These are phyloP conservation scores for Lepidium sativum DNA, from an alignment of 345 rosid species.

Conservation along the genomic window DNA sequence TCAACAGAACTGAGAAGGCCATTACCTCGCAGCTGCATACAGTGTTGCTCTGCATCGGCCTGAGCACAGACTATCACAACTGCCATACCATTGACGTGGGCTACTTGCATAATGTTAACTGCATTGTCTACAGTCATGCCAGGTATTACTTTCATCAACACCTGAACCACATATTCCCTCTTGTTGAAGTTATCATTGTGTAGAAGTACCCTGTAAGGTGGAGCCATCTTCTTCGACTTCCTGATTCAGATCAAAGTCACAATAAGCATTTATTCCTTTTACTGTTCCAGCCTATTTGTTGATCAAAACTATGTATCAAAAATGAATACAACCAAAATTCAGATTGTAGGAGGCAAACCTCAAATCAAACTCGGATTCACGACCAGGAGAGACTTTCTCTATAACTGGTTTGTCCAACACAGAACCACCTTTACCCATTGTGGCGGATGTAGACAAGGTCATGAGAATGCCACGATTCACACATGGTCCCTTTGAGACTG, in stretches of 20 bases:
- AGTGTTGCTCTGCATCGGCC: slow-evolving; percentile 90
- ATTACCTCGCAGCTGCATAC: slow-evolving; percentile 91
- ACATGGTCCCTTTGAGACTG: slow-evolving; percentile 45
- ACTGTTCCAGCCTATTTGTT: neutral
- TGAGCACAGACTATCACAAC: slow-evolving; percentile 91
- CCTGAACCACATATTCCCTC: slow-evolving; percentile 90
- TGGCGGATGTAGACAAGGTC: slow-evolving; percentile 38
- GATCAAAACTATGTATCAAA: neutral
- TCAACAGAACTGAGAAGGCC: slow-evolving; percentile 91
- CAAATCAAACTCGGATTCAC: slow-evolving; percentile 69
- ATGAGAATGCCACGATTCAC: slow-evolving; percentile 42
- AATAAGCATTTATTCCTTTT: neutral
- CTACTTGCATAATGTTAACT: slow-evolving; percentile 96
- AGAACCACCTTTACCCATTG: slow-evolving; percentile 65
- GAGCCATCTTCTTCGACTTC: slow-evolving; percentile 71
- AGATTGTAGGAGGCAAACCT: slow-evolving; percentile 31
- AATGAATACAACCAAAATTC: neutral
- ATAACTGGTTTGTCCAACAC: slow-evolving; percentile 61
- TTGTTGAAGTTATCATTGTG: slow-evolving; percentile 91
- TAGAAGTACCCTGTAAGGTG: slow-evolving; percentile 76
- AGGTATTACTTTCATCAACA: slow-evolving; percentile 86
- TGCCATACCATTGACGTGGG: slow-evolving; percentile 76
- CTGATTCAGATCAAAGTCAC: slow-evolving; percentile 26
- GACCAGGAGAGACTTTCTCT: slow-evolving; percentile 66
- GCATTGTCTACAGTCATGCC: slow-evolving; percentile 96